Base-by-base conservation (phyloP, 2,329 filamentous ascomycete species). In the Aureobasidium leucospermi region DNA sequence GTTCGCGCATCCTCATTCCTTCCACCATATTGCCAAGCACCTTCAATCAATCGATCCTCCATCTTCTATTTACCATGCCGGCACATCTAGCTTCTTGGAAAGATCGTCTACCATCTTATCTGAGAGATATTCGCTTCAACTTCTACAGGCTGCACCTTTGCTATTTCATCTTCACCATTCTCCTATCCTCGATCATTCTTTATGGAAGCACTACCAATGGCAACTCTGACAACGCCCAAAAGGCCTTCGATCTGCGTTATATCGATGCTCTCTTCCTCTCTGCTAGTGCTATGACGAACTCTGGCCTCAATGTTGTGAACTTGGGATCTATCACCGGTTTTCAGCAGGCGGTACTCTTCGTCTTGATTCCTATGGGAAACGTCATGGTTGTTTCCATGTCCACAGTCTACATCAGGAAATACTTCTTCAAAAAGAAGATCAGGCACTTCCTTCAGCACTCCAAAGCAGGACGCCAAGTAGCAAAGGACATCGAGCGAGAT, bases 181-280 rank as follows among this genome's bases (percentile, higher is more conserved):
- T 64, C 2, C 38, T 64, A 2, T 58, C 57, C 23, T 65, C 64
- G 13, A 48, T 59, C 16, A 58, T 65, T 15, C 13, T 65, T 11
- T 64, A 60, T 42, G 64, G 61, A 15, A 57, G 53, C 42, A 61
- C 59, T 15, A 61, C 60, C 11, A 41, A 53, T 45, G 52, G 38
- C 16, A 51, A 58, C 51, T 45, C 41, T 29, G 32, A 32, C 31
- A 43, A 55, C 13, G 52, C 29, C 10, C 34, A 45, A 19, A 11
- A n/a, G 8, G 19, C 28, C n/a, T 58, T 49, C n/a, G 7, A 53
- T 16, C 28, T 60, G 16, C 16, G 42, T 13, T 65, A 65, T 51
- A 53, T 60, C 28, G 63, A 65, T 58, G 60, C 63, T 13, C 59
- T 65, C n/a, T 65, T 62, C 45, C 61, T 63, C 2, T 60, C 46